Conservation (phyloP, 2,329 filamentous ascomycete species). For the Alternaria sp. region DNA sequence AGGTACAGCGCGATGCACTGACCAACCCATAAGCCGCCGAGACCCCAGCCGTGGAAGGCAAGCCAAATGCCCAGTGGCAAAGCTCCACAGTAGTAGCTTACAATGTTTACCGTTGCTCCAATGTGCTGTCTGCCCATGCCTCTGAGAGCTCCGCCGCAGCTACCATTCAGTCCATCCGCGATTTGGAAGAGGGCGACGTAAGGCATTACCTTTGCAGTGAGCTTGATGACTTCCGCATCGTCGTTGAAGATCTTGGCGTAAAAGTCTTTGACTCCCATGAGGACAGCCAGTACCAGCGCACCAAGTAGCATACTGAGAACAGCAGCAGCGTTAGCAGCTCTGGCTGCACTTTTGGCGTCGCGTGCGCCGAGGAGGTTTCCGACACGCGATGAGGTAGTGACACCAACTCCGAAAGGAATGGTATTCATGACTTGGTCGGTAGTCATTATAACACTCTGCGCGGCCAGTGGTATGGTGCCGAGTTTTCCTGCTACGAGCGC, state of each 20-base stretch:
- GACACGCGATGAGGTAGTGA: slow-evolving; percentile 78
- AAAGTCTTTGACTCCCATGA: slow-evolving; percentile 75
- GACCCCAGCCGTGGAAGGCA: slow-evolving; percentile 85
- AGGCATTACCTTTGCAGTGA: slow-evolving; percentile 81
- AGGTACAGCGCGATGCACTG: slow-evolving; percentile 77
- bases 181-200: slow-evolving; percentile 91
- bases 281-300: slow-evolving; percentile 68
- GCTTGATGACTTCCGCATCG: slow-evolving; percentile 72
- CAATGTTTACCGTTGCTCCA: slow-evolving; percentile 80
- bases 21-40: slow-evolving; percentile 82
- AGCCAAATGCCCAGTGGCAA: slow-evolving; percentile 83
- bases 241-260: slow-evolving; percentile 85
- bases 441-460: slow-evolving; percentile 90
- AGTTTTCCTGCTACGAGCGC: slow-evolving; percentile 81
- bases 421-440: slow-evolving; percentile 85
- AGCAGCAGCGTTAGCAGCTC: slow-evolving; percentile 78
- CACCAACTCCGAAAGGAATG: slow-evolving; percentile 85
- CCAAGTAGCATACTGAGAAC: slow-evolving; percentile 76
- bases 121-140: slow-evolving; percentile 90
- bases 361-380: slow-evolving; percentile 80
- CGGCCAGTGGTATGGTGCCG: slow-evolving; percentile 79
- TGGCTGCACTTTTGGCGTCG: slow-evolving; percentile 70
- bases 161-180: slow-evolving; percentile 85
- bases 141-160: slow-evolving; percentile 79
- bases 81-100: slow-evolving; percentile 85